phyloP scores from a whole-genome alignment of 1,139 yeast species.

The Sugiyamaella pinicola region DNA sequence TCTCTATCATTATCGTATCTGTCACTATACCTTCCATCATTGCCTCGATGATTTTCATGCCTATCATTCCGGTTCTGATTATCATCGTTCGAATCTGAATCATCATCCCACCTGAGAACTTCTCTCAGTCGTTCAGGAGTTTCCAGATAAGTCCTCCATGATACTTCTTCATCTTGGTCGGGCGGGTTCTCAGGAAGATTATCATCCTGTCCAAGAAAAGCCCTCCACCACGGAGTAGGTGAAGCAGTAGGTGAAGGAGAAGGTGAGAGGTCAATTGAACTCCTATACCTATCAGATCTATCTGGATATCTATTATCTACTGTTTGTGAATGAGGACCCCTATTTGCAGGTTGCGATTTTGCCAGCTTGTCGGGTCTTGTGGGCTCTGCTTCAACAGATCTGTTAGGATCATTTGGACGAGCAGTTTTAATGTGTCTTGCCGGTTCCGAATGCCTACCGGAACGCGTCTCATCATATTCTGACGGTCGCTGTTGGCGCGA shows the following conservation, averaged over 20 bases:
- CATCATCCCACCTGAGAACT: constrained; percentile 9
- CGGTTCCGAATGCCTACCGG: no score
- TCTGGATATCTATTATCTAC: not conserved
- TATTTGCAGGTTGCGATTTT: not conserved
- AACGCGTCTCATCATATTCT: not conserved
- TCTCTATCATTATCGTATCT: not conserved
- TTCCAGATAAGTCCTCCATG: constrained; percentile 14
- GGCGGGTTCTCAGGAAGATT: not conserved
- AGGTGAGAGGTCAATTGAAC: not conserved
- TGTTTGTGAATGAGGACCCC: not conserved
- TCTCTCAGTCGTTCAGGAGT: constrained; percentile 6
- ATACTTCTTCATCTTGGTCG: not conserved
- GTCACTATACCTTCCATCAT: not conserved
- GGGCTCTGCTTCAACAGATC: no score
- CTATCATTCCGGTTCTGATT: not conserved
- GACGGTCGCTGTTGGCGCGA: not conserved
- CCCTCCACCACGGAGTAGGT: constrained; percentile 9
- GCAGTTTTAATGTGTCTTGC: no score
- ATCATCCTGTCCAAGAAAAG: not conserved
- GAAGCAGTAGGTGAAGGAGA: not conserved
- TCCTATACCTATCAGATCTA: not conserved
- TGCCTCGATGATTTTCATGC: not conserved
- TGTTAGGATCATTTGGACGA: no score
- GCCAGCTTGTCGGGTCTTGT: not conserved
- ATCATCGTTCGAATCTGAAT: not conserved